phyloP scores from a whole-genome alignment of 2,329 filamentous ascomycete species.

The Aspergillus candidus region DNA sequence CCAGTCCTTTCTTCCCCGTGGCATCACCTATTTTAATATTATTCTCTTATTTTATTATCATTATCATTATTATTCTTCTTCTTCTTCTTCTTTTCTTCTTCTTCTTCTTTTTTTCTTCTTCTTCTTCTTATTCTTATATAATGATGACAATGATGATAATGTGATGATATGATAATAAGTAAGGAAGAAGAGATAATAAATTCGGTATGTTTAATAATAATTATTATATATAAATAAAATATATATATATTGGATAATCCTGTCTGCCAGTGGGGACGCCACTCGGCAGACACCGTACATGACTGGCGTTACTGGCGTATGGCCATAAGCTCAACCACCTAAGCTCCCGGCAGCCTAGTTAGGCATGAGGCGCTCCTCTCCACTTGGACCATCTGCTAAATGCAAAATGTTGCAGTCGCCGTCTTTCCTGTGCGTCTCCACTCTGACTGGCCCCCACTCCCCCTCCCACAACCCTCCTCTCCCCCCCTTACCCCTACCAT shows the following conservation, averaged over 20 bases:
- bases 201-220: no score
- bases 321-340: conserved; percentile 20
- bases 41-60: not conserved
- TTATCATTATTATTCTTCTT: no score
- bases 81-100: no score
- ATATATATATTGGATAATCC: no score
- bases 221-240: conserved; percentile 4
- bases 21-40: conserved; percentile 4
- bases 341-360: conserved; percentile 22
- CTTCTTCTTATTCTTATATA: no score
- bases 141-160: no score
- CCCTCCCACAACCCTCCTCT: not conserved
- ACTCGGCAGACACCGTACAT: conserved; percentile 13
- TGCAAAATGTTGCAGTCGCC: conserved; percentile 11
- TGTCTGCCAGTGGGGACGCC: conserved; percentile 10
- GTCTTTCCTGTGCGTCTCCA: not conserved
- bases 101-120: no score
- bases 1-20: conserved; percentile 19
- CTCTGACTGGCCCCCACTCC: no score
- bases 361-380: conserved; percentile 18
- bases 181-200: no score
- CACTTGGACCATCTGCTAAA: conserved; percentile 16
- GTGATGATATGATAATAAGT: no score
- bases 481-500: conserved; percentile 1
- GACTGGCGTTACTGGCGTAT: conserved; percentile 20